Evolutionary conservation across 176 grass and related monocot genomes (phyloP).

Genomic region (Ananas comosus): DNA sequence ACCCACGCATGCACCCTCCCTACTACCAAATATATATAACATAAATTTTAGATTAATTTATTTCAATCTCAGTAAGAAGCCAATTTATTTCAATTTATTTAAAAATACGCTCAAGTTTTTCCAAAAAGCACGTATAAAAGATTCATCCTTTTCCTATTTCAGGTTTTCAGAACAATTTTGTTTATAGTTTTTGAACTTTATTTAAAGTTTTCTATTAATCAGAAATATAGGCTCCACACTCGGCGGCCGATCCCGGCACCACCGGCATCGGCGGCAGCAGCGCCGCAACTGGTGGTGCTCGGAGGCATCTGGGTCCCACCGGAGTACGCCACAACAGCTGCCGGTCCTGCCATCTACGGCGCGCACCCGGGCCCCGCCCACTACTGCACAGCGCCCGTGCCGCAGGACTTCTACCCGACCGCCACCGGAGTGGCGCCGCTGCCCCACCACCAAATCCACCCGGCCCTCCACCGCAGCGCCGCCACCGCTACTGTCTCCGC

Average conservation of each 20-base stretch:
- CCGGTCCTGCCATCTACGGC: conserved; percentile 3
- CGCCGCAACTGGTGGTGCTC: conserved; percentile 36
- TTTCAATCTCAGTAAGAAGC: too few relatives aligned
- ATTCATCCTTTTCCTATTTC: background rate
- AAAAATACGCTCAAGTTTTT: conserved; percentile 3
- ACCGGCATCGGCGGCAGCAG: conserved; percentile 11
- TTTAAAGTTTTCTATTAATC: background rate
- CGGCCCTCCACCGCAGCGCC: background rate
- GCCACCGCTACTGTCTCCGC: too few relatives aligned
- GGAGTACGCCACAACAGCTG: conserved; percentile 21
- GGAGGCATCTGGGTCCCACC: conserved; percentile 43
- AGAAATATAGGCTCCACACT: conserved; percentile 47
- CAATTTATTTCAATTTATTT: conserved; percentile 5
- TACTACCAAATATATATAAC: too few relatives aligned
- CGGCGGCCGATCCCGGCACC: conserved; percentile 23
- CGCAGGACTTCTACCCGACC: too few relatives aligned
- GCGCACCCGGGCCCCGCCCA: background rate
- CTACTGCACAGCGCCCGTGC: too few relatives aligned
- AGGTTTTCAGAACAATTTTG: background rate
- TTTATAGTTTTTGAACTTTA: conserved; percentile 1
- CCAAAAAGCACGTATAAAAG: conserved; percentile 6
- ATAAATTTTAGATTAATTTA: too few relatives aligned
- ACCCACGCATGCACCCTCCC: too few relatives aligned
- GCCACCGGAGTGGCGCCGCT: too few relatives aligned
- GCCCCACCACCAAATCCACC: background rate